Conservation (phyloP, 139 green algal species). For the Bryopsis sp. region DNA sequence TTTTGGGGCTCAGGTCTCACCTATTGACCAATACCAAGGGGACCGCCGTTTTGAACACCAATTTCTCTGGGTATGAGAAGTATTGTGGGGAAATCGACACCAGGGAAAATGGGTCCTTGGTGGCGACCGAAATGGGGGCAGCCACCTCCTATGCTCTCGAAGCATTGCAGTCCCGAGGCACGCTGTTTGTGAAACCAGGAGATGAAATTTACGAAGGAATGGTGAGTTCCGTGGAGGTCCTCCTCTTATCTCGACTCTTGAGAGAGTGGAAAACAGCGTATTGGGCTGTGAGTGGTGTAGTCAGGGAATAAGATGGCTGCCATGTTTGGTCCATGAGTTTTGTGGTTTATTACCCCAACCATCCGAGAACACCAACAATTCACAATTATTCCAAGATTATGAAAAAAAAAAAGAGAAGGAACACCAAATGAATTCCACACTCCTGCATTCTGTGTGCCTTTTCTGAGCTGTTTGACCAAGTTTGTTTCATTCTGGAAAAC, state of each 20-base stretch:
- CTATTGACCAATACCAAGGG: conserved; percentile 94
- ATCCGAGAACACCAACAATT: too few relatives aligned
- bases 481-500: too few relatives aligned
- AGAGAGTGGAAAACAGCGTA: background rate
- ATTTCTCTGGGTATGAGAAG: conserved; percentile 65
- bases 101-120: conserved; percentile 83
- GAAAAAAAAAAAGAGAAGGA: too few relatives aligned
- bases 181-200: conserved; percentile 79
- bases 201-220: conserved; percentile 89
- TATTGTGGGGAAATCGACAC: conserved; percentile 72
- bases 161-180: conserved; percentile 77
- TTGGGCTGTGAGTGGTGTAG: background rate
- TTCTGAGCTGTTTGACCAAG: too few relatives aligned
- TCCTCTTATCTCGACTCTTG: background rate
- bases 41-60: conserved; percentile 91
- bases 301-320: too few relatives aligned
- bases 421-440: too few relatives aligned
- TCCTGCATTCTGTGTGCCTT: too few relatives aligned
- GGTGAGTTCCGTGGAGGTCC: conserved; percentile 31
- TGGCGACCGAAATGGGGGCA: conserved; percentile 78
- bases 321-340: background rate
- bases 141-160: conserved; percentile 84
- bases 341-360: too few relatives aligned
- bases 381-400: too few relatives aligned
- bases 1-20: conserved; percentile 87